These are phyloP conservation scores for Fagopyrum esculentum DNA, from an alignment of 148 eudicot genomes.

Conservation along the genomic window DNA sequence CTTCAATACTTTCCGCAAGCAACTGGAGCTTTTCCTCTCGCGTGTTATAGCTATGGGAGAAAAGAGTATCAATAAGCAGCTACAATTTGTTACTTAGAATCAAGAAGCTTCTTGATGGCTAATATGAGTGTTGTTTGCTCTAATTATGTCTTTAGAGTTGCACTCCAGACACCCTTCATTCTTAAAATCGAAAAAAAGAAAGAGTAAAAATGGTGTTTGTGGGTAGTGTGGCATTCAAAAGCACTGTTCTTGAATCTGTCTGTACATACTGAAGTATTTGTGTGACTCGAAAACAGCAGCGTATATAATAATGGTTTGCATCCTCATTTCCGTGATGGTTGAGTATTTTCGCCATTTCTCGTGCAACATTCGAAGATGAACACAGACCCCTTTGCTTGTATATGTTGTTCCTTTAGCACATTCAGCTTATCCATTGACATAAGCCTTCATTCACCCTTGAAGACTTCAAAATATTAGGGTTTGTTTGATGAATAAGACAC, in stretches of 20 bases:
- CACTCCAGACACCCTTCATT: not conserved
- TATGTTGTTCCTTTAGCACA: too few species aligned
- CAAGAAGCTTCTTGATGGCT: not conserved
- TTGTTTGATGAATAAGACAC: too few species aligned
- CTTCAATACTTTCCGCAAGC: not conserved
- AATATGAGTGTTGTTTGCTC: constrained; percentile 3
- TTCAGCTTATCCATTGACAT: too few species aligned
- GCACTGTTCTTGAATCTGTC: not conserved
- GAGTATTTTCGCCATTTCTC: not conserved
- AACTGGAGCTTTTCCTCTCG: not conserved
- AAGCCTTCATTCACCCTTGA: too few species aligned
- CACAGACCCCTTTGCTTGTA: not conserved
- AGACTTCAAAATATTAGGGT: too few species aligned
- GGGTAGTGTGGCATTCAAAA: not conserved
- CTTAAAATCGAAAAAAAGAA: not conserved
- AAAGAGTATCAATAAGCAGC: not conserved
- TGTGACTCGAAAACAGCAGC: not conserved
- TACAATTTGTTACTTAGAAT: not conserved
- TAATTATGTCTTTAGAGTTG: not conserved
- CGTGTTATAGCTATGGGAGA: not conserved
- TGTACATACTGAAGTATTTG: not conserved
- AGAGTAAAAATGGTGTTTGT: not conserved
- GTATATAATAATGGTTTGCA: not conserved
- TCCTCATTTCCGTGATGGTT: not conserved
- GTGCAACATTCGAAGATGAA: not conserved